Percentiles rank a stretch among this genome's conserved stretches.
Evolutionary conservation across 225 moss, liverwort and hornwort genomes (phyloP).

Genomic region (Climacium dendroides): DNA sequence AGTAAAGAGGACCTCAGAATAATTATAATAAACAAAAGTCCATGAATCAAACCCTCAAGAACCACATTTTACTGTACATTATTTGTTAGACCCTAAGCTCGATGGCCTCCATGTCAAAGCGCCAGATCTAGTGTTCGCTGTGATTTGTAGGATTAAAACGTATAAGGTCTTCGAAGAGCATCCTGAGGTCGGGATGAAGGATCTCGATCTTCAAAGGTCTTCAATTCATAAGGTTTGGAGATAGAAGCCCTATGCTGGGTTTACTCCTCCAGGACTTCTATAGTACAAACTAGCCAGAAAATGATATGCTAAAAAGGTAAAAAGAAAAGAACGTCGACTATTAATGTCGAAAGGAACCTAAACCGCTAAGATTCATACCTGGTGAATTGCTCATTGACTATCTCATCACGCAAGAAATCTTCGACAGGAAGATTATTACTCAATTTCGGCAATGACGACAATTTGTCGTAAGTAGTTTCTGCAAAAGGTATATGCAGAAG

Average conservation of each 20-base stretch:
- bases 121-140: neutral
- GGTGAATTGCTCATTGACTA: constrained; percentile 89
- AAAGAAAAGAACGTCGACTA: neutral
- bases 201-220: neutral
- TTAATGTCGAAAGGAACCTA: neutral
- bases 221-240: neutral
- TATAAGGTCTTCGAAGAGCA: neutral
- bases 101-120: neutral
- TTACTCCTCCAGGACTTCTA: neutral
- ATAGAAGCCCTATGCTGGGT: neutral
- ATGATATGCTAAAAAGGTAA: neutral
- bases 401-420: constrained; percentile 67
- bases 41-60: neutral
- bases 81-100: neutral
- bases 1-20: neutral
- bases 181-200: neutral
- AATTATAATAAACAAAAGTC: neutral
- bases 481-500: neutral
- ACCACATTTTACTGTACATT: neutral
- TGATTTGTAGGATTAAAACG: neutral
- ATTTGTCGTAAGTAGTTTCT: constrained; percentile 9
- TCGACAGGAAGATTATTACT: constrained; percentile 24
- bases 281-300: neutral
- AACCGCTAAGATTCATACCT: constrained; percentile 27
- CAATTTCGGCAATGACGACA: constrained; percentile 10